Conservation (phyloP, 495 filamentous ascomycete genomes). For the Cercophora sp. region DNA sequence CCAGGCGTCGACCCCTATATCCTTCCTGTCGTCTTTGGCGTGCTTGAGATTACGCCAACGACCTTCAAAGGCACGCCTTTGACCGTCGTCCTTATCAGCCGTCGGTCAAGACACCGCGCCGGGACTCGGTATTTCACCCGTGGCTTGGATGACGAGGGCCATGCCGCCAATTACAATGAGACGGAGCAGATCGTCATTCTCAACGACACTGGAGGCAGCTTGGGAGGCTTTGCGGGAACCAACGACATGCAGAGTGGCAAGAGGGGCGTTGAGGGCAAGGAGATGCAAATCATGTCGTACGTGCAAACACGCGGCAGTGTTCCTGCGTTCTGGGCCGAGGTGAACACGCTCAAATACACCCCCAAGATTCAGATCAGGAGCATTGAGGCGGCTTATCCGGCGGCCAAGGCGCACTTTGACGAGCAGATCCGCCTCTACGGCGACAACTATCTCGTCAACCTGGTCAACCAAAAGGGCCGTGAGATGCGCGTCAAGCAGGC, state of each 20-base stretch:
- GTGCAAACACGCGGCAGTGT: constrained; percentile 95
- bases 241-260: constrained; percentile 69
- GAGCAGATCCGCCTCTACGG: constrained; percentile 92
- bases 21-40: constrained; percentile 89
- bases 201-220: constrained; percentile 66
- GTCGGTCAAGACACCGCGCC: constrained; percentile 77
- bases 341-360: constrained; percentile 84
- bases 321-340: constrained; percentile 90
- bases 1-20: constrained; percentile 87
- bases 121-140: constrained; percentile 94
- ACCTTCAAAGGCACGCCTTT: constrained; percentile 74
- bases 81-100: constrained; percentile 82
- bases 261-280: constrained; percentile 51
- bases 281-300: constrained; percentile 86
- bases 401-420: constrained; percentile 79
- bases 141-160: constrained; percentile 86
- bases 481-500: constrained; percentile 83
- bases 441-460: constrained; percentile 93
- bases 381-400: constrained; percentile 73
- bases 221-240: constrained; percentile 78
- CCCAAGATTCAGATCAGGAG: constrained; percentile 83
- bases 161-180: constrained; percentile 97
- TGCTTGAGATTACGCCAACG: constrained; percentile 81
- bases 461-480: constrained; percentile 91
- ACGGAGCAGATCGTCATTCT: constrained; percentile 88